Base-by-base conservation (phyloP, 208 protist species). In the Leptomonas pyrrhocoris region DNA sequence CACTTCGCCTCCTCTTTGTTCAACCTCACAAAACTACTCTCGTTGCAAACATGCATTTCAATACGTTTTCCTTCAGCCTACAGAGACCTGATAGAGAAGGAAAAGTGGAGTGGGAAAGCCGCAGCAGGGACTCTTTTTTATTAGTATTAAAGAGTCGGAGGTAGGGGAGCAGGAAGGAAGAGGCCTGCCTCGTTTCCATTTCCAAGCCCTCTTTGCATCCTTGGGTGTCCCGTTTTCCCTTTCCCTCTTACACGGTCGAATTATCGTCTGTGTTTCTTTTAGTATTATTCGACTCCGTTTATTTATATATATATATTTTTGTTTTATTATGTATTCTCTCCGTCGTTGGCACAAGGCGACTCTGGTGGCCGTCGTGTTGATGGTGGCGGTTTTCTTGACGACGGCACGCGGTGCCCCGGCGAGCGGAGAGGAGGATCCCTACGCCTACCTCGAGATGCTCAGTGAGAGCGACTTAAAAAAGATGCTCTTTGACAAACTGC, bases 401-500 rank as follows among this genome's bases (percentile, higher is more conserved):
- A 45, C 31, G 2, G 31, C 48, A 9, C 36, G 7, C 48, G 18
- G 23, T n/a, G 43, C 65, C 30, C 28, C 19, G 6, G 73, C 51
- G 1, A 19, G 25, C 5, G 51, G 34, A 4, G 48, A 34, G 8
- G 61, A 48, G 23, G 75, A 82, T 66, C 71, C 62, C 12, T 86
- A 81, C 79, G 68, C 77, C 2, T 73, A 90, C 59, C 79, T 90
- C 19, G 49, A 73, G 43, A 78, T 86, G 75, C 81, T 90, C 13
- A 56, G 70, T 53, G 81, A 79, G 49, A 46, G 55, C 7, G 84
- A 90, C 68, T 71, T 90, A 1, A 68, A 77, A 48, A 75, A 83
- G 71, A 86, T 90, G 75, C 59, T 90, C 16, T 73, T 83, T 27
- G 84, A 90, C 19, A 86, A 84, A 58, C 67, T 51, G 19, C 49